Percentiles rank a stretch among this genome's conserved stretches.
Evolutionary conservation across 495 filamentous ascomycete species (phyloP).

Genomic region (Aspergillus saccharolyticus): DNA sequence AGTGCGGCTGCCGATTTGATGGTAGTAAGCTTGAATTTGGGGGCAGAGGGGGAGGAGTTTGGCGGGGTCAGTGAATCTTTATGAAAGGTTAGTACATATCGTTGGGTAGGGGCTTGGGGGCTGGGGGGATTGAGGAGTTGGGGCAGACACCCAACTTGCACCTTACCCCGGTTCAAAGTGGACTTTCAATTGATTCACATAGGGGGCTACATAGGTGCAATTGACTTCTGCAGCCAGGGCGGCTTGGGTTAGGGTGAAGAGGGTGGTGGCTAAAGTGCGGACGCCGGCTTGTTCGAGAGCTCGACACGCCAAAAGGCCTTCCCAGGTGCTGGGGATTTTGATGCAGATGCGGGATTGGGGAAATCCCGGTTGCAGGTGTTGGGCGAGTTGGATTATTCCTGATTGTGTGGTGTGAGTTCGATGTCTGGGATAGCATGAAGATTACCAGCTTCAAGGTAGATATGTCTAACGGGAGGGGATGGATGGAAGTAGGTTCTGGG

Average conservation of each 20-base stretch:
- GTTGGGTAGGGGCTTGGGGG: not conserved
- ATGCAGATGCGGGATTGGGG: constrained; percentile 50
- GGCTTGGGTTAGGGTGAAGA: constrained; percentile 57
- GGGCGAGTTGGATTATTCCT: constrained; percentile 49
- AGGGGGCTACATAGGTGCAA: constrained; percentile 58
- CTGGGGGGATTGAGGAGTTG: constrained; percentile 6
- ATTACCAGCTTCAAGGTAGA: too few relatives aligned
- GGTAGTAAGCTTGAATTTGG: constrained; percentile 50
- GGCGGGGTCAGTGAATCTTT: constrained; percentile 34
- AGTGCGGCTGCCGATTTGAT: constrained; percentile 35
- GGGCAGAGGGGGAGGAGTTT: constrained; percentile 46
- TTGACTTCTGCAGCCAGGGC: constrained; percentile 50
- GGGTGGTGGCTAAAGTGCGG: constrained; percentile 54
- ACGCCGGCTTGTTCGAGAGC: constrained; percentile 49
- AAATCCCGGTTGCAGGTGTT: constrained; percentile 44
- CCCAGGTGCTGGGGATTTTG: constrained; percentile 61
- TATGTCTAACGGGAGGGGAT: too few relatives aligned
- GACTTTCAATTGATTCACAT: constrained; percentile 60
- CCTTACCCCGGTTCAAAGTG: constrained; percentile 52
- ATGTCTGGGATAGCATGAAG: too few relatives aligned
- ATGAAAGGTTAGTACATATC: constrained; percentile 3
- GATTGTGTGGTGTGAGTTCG: not conserved
- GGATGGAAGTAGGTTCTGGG: not conserved
- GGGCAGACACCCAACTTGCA: not conserved
- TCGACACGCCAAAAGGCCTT: constrained; percentile 58